Conservation (phyloP, 768 basidiomycete genomes). For the Mycena galericulata region DNA sequence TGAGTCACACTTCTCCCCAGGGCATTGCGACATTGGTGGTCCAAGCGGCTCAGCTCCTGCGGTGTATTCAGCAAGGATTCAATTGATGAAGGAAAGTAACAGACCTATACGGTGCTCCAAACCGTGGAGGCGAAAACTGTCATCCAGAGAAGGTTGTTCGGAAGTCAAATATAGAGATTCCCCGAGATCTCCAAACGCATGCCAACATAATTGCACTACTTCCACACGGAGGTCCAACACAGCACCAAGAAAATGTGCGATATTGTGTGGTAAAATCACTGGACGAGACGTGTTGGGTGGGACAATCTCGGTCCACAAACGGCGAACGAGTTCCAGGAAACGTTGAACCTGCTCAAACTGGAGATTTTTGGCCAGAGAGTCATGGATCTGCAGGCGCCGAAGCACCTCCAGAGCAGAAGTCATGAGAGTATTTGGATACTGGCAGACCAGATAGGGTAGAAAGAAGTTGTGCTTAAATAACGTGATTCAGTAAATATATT, state of each 20-base stretch:
- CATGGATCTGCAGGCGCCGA: not conserved
- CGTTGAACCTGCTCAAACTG: not conserved
- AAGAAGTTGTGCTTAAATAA: no score
- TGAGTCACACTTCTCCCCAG: not conserved
- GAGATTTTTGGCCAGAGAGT: not conserved
- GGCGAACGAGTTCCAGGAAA: not conserved
- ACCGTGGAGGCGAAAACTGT: no score
- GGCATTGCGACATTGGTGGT: no score
- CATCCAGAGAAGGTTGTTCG: not conserved
- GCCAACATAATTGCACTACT: not conserved
- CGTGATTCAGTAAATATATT: no score
- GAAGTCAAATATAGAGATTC: not conserved
- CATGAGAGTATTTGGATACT: not conserved
- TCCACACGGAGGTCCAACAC: not conserved
- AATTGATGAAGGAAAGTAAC: no score
- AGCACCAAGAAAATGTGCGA: not conserved
- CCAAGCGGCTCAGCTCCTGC: no score
- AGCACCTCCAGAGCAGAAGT: not conserved
- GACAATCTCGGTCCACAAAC: constrained; percentile 12
- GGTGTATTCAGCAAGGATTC: no score
- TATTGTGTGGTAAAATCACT: not conserved
- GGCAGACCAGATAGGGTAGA: no score
- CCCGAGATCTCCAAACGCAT: constrained; percentile 11
- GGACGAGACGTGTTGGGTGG: not conserved
- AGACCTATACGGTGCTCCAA: no score